A percentile compares a stretch with the other conserved stretches of the same genome.
phyloP scores from a whole-genome alignment of 352 stramenopile species.

The Phytophthora citrophthora region DNA sequence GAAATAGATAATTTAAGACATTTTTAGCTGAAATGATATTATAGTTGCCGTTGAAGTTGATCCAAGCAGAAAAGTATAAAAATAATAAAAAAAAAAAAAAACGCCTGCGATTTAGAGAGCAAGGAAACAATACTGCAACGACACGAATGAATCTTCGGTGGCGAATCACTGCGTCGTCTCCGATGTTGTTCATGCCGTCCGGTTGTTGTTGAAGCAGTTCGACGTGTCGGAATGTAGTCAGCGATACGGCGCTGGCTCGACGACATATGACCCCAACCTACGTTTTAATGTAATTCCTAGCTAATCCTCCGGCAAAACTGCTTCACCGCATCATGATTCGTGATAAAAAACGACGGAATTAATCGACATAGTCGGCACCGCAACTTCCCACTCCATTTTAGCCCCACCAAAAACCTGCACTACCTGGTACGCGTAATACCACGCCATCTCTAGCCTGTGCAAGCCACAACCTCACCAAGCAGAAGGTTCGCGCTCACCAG shows the following conservation, averaged over 20 bases:
- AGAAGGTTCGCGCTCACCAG: conserved; percentile 22
- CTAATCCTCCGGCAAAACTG: too few species aligned
- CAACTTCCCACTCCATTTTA: background rate
- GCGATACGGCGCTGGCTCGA: conserved; percentile 6
- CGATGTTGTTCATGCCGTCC: background rate
- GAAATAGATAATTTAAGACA: background rate
- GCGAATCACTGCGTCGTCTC: background rate
- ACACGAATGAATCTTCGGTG: conserved; percentile 15
- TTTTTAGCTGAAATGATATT: background rate
- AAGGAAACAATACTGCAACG: conserved; percentile 4
- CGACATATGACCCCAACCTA: conserved; percentile 5
- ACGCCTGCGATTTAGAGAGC: background rate
- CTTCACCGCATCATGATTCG: too few species aligned
- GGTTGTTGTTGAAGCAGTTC: conserved; percentile 14
- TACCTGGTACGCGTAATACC: too few species aligned
- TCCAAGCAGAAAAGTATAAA: conserved; percentile 7
- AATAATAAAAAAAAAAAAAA: too few species aligned
- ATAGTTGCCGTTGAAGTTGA: background rate
- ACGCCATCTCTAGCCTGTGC: too few species aligned
- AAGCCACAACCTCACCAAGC: conserved; percentile 4
- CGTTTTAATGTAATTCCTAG: background rate
- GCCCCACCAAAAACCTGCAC: background rate
- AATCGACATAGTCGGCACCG: background rate
- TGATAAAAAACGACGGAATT: background rate
- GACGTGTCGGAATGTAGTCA: conserved; percentile 28